Base-by-base conservation (phyloP, 345 rosid genomes). In the Populus davidiana region DNA sequence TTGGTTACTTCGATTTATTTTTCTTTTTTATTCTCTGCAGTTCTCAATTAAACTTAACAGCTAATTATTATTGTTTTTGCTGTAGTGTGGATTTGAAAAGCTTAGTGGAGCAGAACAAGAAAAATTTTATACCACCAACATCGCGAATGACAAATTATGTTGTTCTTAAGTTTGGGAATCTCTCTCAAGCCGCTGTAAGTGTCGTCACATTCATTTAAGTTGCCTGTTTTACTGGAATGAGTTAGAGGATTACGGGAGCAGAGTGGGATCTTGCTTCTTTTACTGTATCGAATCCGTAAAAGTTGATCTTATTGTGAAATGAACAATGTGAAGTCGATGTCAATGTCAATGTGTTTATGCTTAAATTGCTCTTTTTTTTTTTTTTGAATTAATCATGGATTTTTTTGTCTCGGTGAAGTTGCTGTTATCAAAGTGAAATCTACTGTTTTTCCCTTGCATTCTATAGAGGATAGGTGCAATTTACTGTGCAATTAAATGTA, bases 141-240 rank as follows among this genome's bases (percentile, higher is more conserved):
- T 95, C 98, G 1, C 91, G 98, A 49, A 92, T 91, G 92, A 93
- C 98, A 69, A 95, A 95, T 77, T 93, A 93, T 62, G 91, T 87
- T 52, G 93, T 95, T 64, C 89, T 95, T 31, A 89, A 82, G 86
- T 95, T 93, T 64, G 97, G 99, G 52, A 84, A 87, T 84, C 89
- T 86, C 73, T 77, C 88, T 49, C 81, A 77, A 75, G 39, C 83
- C 47, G 74, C 43, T 77, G 96, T 92, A 86, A 91, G 98, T 90
- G 69, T 1, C 29, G 43, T 47, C n/a, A 25, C 29, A 59, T 10
- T n/a, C 62, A 56, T 56, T 23, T 5, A 59, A 10, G 64, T 59
- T 10, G 13, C 64, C 64, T 59, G 14, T 59, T 59, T n/a, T 59
- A 9, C 64, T 59, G 27, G 11, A 59, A 23, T 23, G 29, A 59